Percentiles rank a stretch among this genome's conserved stretches.
Conservation (phyloP, 208 protist species). For the Kentomonas sorsogonicus region DNA sequence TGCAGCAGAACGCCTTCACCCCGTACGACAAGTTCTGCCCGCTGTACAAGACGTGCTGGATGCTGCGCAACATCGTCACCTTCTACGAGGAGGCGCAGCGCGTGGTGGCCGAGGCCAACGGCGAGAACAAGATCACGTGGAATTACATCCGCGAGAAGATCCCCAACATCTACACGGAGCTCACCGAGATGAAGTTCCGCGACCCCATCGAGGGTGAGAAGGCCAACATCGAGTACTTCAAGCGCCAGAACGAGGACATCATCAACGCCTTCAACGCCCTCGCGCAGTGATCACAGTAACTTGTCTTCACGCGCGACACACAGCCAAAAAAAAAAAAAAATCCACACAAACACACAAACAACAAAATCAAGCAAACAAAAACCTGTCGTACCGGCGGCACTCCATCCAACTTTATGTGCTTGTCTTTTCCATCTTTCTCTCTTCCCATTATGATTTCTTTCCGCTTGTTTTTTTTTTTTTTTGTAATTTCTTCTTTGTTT, state of each 20-base stretch:
- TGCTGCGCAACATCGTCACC: slow-evolving; percentile 97
- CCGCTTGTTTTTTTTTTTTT: slow-evolving; percentile 17
- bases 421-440: background rate
- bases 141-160: slow-evolving; percentile 93
- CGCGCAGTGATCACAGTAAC: slow-evolving; percentile 49
- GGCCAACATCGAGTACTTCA: slow-evolving; percentile 83
- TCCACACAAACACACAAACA: slow-evolving; percentile 1
- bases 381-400: too few species aligned
- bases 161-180: slow-evolving; percentile 69
- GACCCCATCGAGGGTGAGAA: slow-evolving; percentile 82
- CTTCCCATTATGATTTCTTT: slow-evolving; percentile 6
- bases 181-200: slow-evolving; percentile 92
- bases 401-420: too few species aligned
- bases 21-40: slow-evolving; percentile 97
- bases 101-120: slow-evolving; percentile 77
- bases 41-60: slow-evolving; percentile 98
- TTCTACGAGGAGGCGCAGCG: slow-evolving; percentile 96
- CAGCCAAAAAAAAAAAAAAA: slow-evolving; percentile 11
- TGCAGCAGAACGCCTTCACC: slow-evolving; percentile 99
- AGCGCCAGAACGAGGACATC: slow-evolving; percentile 88
- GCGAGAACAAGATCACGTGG: slow-evolving; percentile 95
- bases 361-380: background rate
- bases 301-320: too few species aligned
- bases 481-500: slow-evolving; percentile 8
- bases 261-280: slow-evolving; percentile 74